Conservation (phyloP, 805 yeast species). For the Blastobotrys chiropterorum region DNA sequence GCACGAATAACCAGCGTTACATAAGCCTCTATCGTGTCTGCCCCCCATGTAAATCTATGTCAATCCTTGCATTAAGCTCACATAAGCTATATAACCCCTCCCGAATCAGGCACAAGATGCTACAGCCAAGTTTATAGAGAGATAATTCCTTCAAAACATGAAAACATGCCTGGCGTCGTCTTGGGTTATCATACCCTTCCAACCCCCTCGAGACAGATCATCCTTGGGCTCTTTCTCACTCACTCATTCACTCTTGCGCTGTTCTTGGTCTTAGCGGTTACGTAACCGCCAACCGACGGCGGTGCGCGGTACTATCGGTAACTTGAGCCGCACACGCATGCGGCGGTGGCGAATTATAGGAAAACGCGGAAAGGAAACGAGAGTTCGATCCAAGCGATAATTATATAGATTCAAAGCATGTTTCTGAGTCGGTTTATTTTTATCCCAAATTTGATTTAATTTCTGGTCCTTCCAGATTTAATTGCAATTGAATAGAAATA, state of each 20-base stretch:
- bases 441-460: neutral
- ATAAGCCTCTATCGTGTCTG: too few relatives aligned
- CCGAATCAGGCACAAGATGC: neutral
- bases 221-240: too few relatives aligned
- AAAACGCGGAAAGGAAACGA: too few relatives aligned
- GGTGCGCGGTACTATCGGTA: too few relatives aligned
- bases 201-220: too few relatives aligned
- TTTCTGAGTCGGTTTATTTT: too few relatives aligned
- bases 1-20: neutral
- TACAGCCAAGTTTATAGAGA: neutral
- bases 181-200: neutral
- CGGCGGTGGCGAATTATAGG: neutral
- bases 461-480: neutral
- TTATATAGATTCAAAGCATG: too few relatives aligned
- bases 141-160: too few relatives aligned
- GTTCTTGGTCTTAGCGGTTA: too few relatives aligned
- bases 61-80: neutral
- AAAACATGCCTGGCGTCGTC: too few relatives aligned
- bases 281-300: neutral
- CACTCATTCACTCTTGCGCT: too few relatives aligned
- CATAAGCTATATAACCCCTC: neutral
- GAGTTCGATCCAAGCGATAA: neutral
- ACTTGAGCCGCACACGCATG: too few relatives aligned
- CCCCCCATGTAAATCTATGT: neutral
- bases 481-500: neutral